These are phyloP conservation scores for Fomitopsis schrenkii DNA, from an alignment of 1,284 basidiomycete genomes.

Conservation along the genomic window DNA sequence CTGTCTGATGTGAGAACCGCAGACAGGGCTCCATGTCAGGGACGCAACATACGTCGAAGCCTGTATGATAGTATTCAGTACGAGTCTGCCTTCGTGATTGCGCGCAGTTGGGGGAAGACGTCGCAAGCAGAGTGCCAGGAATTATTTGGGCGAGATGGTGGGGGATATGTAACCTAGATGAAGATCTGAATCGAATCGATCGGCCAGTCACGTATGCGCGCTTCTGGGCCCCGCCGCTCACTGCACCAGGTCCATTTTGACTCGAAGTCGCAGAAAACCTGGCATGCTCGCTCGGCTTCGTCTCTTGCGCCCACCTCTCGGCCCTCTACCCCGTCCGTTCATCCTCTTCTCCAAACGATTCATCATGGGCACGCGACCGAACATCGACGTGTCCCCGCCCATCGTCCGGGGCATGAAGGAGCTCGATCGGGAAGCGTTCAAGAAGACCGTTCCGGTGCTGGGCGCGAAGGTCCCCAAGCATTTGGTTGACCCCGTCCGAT, in stretches of 20 bases:
- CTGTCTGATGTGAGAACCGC: neutral
- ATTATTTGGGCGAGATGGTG: neutral
- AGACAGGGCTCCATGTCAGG: neutral
- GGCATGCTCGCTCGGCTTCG: slow-evolving; percentile 16
- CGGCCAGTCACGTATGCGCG: neutral
- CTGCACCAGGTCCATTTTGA: neutral
- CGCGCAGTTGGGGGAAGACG: too few species aligned
- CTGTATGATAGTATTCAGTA: neutral
- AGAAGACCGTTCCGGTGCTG: slow-evolving; percentile 59
- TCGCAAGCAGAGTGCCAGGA: too few species aligned
- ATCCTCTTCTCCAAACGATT: neutral
- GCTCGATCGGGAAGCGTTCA: slow-evolving; percentile 65
- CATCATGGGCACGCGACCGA: slow-evolving; percentile 18
- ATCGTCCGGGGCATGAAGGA: slow-evolving; percentile 34
- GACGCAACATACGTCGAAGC: neutral
- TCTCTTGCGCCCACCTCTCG: neutral
- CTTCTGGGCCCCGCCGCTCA: neutral
- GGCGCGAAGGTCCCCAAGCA: slow-evolving; percentile 60
- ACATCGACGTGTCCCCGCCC: slow-evolving; percentile 56
- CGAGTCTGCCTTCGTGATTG: too few species aligned
- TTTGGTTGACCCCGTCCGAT: slow-evolving; percentile 53
- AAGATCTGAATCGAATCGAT: neutral
- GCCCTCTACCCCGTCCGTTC: neutral
- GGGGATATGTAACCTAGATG: too few species aligned
- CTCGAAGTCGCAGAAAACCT: neutral